Conservation (phyloP, 2,329 filamentous ascomycete species). For the Rachicladosporium sp. region DNA sequence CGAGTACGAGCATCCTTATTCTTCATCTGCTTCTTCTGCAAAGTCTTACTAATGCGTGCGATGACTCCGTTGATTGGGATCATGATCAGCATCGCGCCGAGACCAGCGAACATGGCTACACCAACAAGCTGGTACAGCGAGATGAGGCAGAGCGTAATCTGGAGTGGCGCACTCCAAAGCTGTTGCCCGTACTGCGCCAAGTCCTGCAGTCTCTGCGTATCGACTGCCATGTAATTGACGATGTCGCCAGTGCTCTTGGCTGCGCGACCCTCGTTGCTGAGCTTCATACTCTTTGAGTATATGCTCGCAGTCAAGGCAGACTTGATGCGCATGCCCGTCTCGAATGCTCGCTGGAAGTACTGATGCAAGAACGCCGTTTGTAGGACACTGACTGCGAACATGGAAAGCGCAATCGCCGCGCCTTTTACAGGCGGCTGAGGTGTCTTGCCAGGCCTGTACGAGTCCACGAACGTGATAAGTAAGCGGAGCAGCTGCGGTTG, state of each 20-base stretch:
- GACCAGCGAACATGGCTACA: constrained; percentile 86
- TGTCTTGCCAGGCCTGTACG: constrained; percentile 48
- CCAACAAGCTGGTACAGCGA: constrained; percentile 94
- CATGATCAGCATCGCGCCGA: constrained; percentile 93
- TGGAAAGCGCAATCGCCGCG: constrained; percentile 74
- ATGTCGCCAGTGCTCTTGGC: constrained; percentile 92
- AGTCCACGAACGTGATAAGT: constrained; percentile 73
- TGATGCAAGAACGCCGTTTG: constrained; percentile 91
- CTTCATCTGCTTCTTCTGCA: constrained; percentile 97
- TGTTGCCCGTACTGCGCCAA: constrained; percentile 92
- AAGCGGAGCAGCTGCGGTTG: constrained; percentile 83
- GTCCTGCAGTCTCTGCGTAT: constrained; percentile 89
- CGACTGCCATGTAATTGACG: constrained; percentile 98
- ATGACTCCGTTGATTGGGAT: constrained; percentile 91
- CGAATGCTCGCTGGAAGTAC: constrained; percentile 92
- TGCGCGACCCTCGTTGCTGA: constrained; percentile 86
- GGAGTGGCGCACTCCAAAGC: constrained; percentile 92
- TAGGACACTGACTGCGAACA: constrained; percentile 77
- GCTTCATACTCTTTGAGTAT: constrained; percentile 76
- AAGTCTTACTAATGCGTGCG: constrained; percentile 79
- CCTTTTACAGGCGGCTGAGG: constrained; percentile 74
- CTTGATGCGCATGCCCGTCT: constrained; percentile 95
- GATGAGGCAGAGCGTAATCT: constrained; percentile 89
- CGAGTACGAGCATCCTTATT: constrained; percentile 93
- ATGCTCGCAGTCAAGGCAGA: constrained; percentile 80